A percentile compares a stretch with the other conserved stretches of the same genome.
These are phyloP conservation scores for Theileria sp. DNA, from an alignment of 169 alveolate genomes.

Conservation along the genomic window DNA sequence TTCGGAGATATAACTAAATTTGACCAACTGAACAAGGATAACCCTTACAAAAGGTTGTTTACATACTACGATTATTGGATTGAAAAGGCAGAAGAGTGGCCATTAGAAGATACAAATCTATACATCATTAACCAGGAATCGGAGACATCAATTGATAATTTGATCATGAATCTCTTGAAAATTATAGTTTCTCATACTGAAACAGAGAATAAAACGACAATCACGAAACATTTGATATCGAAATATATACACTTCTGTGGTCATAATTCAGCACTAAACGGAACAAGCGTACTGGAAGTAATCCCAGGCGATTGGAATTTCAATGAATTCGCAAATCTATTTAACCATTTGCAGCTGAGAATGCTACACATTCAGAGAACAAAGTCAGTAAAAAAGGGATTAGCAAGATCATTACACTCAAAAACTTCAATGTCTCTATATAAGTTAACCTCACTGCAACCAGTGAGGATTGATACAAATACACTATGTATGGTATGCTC, in stretches of 20 bases:
- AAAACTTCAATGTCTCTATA: conserved; percentile 42
- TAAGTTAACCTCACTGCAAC: conserved; percentile 55
- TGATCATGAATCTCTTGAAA: conserved; percentile 32
- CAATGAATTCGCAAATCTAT: conserved; percentile 37
- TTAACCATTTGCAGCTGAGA: conserved; percentile 58
- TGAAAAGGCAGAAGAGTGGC: conserved; percentile 57
- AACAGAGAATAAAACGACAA: conserved; percentile 7
- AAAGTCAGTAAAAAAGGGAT: conserved; percentile 51
- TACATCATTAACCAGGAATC: conserved; percentile 38
- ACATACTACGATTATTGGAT: conserved; percentile 54
- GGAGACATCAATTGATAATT: conserved; percentile 51
- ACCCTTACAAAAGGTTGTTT: conserved; percentile 44
- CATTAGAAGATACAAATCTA: conserved; percentile 7
- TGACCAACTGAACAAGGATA: conserved; percentile 29
- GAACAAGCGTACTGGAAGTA: conserved; percentile 36
- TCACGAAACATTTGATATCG: conserved; percentile 38
- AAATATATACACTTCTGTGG: conserved; percentile 52
- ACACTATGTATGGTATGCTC: conserved; percentile 46
- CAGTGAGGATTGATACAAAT: conserved; percentile 55
- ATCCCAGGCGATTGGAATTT: conserved; percentile 61
- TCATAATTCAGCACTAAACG: conserved; percentile 48
- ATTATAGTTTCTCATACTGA: conserved; percentile 40
- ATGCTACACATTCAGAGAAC: conserved; percentile 56
- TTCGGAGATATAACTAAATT: conserved; percentile 38
- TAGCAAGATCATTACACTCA: conserved; percentile 39